phyloP scores from a whole-genome alignment of 2,329 filamentous ascomycete species.

The Aureobasidium mangrovei region DNA sequence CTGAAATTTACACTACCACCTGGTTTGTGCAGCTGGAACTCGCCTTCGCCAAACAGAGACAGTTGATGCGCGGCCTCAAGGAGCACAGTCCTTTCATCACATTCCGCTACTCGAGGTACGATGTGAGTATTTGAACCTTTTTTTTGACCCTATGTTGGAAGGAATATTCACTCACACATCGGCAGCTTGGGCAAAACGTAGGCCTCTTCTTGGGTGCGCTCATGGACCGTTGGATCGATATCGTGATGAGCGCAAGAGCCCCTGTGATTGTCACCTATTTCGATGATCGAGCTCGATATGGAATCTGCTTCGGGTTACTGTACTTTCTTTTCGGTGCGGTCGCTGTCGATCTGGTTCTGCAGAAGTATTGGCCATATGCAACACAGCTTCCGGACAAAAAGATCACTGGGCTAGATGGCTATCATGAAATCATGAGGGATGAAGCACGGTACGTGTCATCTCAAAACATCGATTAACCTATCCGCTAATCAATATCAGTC shows the following conservation, averaged over 20 bases:
- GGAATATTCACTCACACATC: background rate
- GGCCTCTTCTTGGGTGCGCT: constrained; percentile 48
- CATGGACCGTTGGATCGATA: constrained; percentile 46
- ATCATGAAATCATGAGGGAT: constrained; percentile 4
- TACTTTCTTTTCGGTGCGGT: constrained; percentile 51
- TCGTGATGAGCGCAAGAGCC: constrained; percentile 35
- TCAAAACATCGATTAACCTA: no score
- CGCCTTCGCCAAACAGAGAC: constrained; percentile 44
- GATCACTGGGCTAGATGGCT: constrained; percentile 8
- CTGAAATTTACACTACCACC: constrained; percentile 47
- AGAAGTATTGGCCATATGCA: constrained; percentile 15
- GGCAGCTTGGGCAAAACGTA: constrained; percentile 41
- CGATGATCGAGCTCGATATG: constrained; percentile 34
- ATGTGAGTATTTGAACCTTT: constrained; percentile 20
- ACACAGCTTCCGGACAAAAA: constrained; percentile 12
- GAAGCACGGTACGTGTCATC: background rate
- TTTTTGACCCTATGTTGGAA: background rate
- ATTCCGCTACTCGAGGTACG: constrained; percentile 48
- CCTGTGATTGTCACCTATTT: constrained; percentile 33
- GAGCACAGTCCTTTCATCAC: constrained; percentile 50
- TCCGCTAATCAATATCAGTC: background rate
- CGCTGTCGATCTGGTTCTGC: constrained; percentile 43
- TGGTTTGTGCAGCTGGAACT: constrained; percentile 52
- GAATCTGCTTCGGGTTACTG: constrained; percentile 47
- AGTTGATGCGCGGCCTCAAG: constrained; percentile 46